Evolutionary conservation across 2,329 filamentous ascomycete genomes (phyloP).

Genomic region (Meredithiella fracta): DNA sequence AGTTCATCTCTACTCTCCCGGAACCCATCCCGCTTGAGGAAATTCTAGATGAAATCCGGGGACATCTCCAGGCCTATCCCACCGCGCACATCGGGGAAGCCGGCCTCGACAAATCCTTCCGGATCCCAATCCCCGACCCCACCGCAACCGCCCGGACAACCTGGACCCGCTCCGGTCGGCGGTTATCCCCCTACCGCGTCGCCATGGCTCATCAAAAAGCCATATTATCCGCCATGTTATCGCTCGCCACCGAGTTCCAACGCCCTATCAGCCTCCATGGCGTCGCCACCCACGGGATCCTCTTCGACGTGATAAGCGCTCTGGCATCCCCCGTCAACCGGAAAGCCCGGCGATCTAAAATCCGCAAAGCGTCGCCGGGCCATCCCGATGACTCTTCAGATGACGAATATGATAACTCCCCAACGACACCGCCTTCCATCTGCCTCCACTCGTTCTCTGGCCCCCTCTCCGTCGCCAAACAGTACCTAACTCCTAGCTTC

Average conservation of each 20-base stretch:
- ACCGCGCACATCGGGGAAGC: constrained; percentile 59
- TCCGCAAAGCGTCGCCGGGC: no score
- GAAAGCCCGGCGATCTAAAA: no score
- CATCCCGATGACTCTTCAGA: constrained; percentile 17
- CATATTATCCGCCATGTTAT: constrained; percentile 51
- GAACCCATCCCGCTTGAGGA: constrained; percentile 41
- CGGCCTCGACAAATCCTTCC: constrained; percentile 61
- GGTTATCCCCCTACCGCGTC: constrained; percentile 51
- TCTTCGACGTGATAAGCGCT: constrained; percentile 47
- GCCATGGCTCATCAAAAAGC: constrained; percentile 50
- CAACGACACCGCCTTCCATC: constrained; percentile 66
- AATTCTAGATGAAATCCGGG: constrained; percentile 39
- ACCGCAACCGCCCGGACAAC: constrained; percentile 34
- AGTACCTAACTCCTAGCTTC: constrained; percentile 57
- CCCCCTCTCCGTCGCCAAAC: constrained; percentile 53
- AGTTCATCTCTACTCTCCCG: constrained; percentile 38
- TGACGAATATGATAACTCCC: neutral
- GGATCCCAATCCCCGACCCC: constrained; percentile 36
- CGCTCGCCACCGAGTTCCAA: constrained; percentile 49
- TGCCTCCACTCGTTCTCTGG: constrained; percentile 92
- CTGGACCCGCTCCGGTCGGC: constrained; percentile 53
- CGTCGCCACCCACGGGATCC: constrained; percentile 57
- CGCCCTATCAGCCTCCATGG: constrained; percentile 55
- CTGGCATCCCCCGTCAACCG: constrained; percentile 49
- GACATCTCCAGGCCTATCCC: constrained; percentile 39